Percentiles rank a stretch among this genome's conserved stretches.
Evolutionary conservation across 2,329 filamentous ascomycete genomes (phyloP).

Genomic region (Phialocephala sp.): DNA sequence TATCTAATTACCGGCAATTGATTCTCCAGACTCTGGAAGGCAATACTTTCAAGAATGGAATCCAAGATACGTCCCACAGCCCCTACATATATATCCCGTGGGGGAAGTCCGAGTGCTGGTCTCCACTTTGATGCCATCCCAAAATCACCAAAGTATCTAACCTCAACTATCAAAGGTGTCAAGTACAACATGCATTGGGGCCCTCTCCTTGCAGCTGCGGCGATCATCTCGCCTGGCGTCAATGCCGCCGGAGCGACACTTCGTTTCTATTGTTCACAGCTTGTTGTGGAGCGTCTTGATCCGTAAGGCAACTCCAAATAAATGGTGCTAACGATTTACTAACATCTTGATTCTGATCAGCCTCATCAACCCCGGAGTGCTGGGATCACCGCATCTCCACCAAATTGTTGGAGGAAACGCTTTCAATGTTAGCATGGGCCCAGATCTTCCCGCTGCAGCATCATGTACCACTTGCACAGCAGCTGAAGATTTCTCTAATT

Average conservation of each 20-base stretch:
- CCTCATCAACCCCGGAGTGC: constrained; percentile 27
- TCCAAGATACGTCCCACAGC: not conserved
- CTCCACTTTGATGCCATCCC: not conserved
- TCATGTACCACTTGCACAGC: constrained; percentile 25
- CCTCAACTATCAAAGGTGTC: not conserved
- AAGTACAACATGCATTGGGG: constrained; percentile 22
- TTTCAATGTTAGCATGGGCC: constrained; percentile 24
- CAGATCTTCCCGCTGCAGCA: constrained; percentile 20
- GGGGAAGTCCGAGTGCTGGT: not conserved
- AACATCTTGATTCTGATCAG: not conserved
- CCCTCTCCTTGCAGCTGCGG: constrained; percentile 23
- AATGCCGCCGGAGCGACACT: constrained; percentile 20
- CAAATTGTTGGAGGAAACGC: constrained; percentile 28
- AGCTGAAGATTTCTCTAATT: constrained; percentile 39
- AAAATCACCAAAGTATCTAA: not conserved
- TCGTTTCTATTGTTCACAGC: constrained; percentile 27
- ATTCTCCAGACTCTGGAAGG: not conserved
- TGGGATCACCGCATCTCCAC: constrained; percentile 23
- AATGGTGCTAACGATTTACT: not conserved
- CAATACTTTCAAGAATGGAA: not conserved
- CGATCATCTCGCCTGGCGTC: constrained; percentile 16
- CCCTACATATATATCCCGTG: not conserved
- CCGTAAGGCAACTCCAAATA: constrained; percentile 2
- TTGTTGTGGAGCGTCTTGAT: constrained; percentile 26
- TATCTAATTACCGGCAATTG: not conserved